Base-by-base conservation (phyloP, 1,284 basidiomycete genomes). In the Ceratobasidium sp. region DNA sequence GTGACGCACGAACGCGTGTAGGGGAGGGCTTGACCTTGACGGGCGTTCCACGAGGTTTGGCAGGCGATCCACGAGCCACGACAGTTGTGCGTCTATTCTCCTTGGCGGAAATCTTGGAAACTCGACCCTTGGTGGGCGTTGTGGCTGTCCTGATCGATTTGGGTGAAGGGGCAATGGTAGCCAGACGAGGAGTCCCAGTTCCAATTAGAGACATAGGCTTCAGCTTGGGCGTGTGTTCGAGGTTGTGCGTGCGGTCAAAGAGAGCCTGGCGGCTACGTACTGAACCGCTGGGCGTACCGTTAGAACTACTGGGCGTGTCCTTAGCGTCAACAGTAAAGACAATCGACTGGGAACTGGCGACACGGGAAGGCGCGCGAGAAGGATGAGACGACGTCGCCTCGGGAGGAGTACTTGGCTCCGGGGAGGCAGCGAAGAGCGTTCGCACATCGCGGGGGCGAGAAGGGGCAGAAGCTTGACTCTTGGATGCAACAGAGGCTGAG, bases 71-170 rank as follows among this genome's bases (percentile, higher is more conserved):
- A n/a, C 38, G 50, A 32, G 52, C 62, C n/a, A 45, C 52, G 8
- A 67, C 62, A 25, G 4, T 54, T 20, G 62, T 67, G 13, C 62
- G 62, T 38, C 62, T n/a, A 25, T 67, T 67, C 52, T 67, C 62
- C 50, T 67, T 67, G 35, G 62, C 52, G 1, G 62, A 38, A 42
- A 67, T 67, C 62, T 67, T 67, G 15, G 62, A 54, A 27, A 45
- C 62, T 10, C 62, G 62, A 20, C 35, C 17, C 52, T 67, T 67
- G 40, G 29, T 67, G 1, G 58, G 58, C 20, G 58, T 62, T 7
- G 62, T 27, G 40, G 40, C 27, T 10, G 35, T 25, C 5, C 38
- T 38, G 17, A 22, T n/a, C 6, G 50, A 40, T 15, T 38, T 43
- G 15, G 62, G 27, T 1, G 50, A 20, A 25, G 38, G 15, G 13